Conservation (phyloP, 768 basidiomycete species). For the Hemileccinum rubropunctum region DNA sequence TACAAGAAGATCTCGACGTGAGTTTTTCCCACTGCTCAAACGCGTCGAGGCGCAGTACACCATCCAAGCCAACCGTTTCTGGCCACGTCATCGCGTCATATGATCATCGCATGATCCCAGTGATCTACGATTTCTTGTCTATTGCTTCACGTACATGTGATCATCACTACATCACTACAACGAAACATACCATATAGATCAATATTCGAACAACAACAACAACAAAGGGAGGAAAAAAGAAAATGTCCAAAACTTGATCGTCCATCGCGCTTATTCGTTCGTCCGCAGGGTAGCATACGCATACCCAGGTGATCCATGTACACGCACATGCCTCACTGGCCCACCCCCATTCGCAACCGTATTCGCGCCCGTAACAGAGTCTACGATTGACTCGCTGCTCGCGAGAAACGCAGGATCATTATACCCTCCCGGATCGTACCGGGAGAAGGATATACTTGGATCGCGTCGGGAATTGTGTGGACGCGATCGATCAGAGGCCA, state of each 20-base stretch:
- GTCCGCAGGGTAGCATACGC: slow-evolving; percentile 14
- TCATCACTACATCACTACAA: not conserved
- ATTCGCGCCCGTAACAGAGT: slow-evolving; percentile 23
- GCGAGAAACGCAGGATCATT: slow-evolving; percentile 25
- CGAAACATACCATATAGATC: slow-evolving; percentile 9
- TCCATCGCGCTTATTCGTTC: slow-evolving; percentile 8
- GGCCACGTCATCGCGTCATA: no score
- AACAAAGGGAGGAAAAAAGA: not conserved
- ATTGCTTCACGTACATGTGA: slow-evolving; percentile 1
- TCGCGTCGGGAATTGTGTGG: not conserved
- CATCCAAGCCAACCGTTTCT: no score
- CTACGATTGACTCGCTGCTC: slow-evolving; percentile 28
- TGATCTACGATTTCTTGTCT: not conserved
- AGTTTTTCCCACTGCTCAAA: not conserved
- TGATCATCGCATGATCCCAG: no score
- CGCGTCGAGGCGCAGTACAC: no score
- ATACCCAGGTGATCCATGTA: slow-evolving; percentile 18
- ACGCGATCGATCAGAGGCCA: slow-evolving; percentile 17
- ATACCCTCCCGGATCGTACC: slow-evolving; percentile 24
- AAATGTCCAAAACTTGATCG: no score
- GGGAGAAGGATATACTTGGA: no score
- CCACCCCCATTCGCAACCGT: slow-evolving; percentile 25
- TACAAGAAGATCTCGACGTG: not conserved
- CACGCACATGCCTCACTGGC: slow-evolving; percentile 17
- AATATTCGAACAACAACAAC: not conserved